Evolutionary conservation across 2,329 filamentous ascomycete genomes (phyloP).

Genomic region (Pseudovirgaria hyperparasitica): DNA sequence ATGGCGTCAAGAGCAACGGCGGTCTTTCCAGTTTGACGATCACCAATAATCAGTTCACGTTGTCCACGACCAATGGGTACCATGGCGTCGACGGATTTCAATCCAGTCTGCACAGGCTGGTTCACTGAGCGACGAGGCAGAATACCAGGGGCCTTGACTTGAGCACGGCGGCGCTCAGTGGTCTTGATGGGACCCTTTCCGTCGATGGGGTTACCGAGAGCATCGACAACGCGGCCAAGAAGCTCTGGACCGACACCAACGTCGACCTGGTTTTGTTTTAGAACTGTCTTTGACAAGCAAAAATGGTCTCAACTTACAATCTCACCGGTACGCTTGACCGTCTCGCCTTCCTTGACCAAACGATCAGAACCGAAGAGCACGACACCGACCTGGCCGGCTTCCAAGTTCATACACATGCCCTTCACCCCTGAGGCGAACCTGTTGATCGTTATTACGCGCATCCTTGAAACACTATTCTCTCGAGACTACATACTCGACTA

Average conservation of each 20-base stretch:
- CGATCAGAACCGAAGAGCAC: conserved; percentile 99
- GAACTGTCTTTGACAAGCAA: conserved; percentile 1
- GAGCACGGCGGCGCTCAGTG: conserved; percentile 85
- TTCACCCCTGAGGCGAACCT: conserved; percentile 99
- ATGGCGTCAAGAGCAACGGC: conserved; percentile 96
- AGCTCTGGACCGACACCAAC: conserved; percentile 86
- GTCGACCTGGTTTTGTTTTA: conserved; percentile 57
- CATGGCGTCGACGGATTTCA: conserved; percentile 99
- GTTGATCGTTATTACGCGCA: conserved; percentile 20
- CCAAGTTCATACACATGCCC: conserved; percentile 99
- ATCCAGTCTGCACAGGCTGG: conserved; percentile 97
- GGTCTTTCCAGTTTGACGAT: conserved; percentile 99
- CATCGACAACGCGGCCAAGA: conserved; percentile 96
- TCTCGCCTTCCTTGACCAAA: conserved; percentile 99
- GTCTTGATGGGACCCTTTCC: conserved; percentile 96
- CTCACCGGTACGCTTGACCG: conserved; percentile 97
- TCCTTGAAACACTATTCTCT: conserved; percentile 5
- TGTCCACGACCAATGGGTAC: conserved; percentile 99
- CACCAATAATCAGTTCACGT: conserved; percentile 99
- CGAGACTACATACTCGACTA: conserved; percentile 75
- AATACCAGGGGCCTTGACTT: conserved; percentile 98
- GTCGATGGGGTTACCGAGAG: conserved; percentile 97
- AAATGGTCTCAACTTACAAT: conserved; percentile 57
- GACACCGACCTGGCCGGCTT: conserved; percentile 99
- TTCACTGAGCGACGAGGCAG: conserved; percentile 94